phyloP scores from a whole-genome alignment of 2,329 filamentous ascomycete species.

The Botrytis deweyae region DNA sequence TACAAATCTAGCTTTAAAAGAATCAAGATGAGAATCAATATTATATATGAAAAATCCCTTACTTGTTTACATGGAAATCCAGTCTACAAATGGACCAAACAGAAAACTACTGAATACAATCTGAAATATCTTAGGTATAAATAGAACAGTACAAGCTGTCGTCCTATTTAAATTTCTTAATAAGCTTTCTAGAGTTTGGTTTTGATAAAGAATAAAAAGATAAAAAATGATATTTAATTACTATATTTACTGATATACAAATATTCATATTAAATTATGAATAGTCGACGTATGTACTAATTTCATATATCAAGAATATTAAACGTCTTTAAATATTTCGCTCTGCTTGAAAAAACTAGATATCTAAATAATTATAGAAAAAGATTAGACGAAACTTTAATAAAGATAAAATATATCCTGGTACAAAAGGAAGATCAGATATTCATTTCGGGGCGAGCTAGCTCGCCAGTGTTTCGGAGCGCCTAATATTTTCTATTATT shows the following conservation, averaged over 20 bases:
- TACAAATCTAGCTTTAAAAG: not conserved
- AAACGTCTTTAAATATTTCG: not conserved
- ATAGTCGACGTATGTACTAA: not conserved
- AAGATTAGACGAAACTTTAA: not conserved
- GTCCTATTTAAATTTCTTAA: too few species aligned
- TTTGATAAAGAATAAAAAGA: too few species aligned
- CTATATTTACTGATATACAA: not conserved
- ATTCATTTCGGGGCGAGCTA: too few species aligned
- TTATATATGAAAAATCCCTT: too few species aligned
- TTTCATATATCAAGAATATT: not conserved
- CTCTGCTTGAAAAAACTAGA: not conserved
- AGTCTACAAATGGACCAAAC: too few species aligned
- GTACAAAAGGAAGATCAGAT: not conserved
- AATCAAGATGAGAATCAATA: not conserved
- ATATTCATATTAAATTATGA: not conserved
- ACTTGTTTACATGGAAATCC: too few species aligned
- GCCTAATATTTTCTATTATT: too few species aligned
- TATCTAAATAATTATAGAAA: rapidly evolving
- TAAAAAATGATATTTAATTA: not conserved
- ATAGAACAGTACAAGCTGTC: too few species aligned
- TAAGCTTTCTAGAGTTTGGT: too few species aligned
- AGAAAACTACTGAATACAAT: too few species aligned
- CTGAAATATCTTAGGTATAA: too few species aligned
- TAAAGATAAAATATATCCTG: not conserved
- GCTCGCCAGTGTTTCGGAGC: too few species aligned